Conservation (phyloP, 2,329 filamentous ascomycete genomes). For the Aspergillus costaricaensis region DNA sequence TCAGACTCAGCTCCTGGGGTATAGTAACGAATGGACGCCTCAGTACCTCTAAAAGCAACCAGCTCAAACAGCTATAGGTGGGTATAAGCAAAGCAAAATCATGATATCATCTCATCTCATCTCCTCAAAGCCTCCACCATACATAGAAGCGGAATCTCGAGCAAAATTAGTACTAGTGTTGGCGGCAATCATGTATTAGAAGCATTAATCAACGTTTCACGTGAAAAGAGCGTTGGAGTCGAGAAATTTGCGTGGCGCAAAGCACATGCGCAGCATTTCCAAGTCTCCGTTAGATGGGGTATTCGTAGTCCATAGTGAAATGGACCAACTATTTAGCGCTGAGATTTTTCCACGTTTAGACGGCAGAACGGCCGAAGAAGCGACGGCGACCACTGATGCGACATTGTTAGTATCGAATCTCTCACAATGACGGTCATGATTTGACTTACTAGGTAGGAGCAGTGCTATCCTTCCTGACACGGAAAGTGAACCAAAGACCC, state of each 20-base stretch:
- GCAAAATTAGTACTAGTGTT: background rate
- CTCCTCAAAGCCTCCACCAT: background rate
- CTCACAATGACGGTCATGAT: background rate
- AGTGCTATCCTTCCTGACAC: slow-evolving; percentile 20
- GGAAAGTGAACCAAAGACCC: slow-evolving; percentile 43
- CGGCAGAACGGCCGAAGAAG: slow-evolving; percentile 14
- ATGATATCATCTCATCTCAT: background rate
- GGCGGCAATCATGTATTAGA: background rate
- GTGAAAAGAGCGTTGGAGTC: background rate
- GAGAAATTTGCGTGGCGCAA: background rate
- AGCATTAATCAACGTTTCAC: background rate
- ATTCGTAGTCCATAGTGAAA: background rate
- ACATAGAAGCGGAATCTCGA: background rate
- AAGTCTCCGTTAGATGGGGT: background rate
- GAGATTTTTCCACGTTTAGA: background rate
- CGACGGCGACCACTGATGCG: slow-evolving; percentile 12
- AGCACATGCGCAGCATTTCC: background rate
- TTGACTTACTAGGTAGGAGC: slow-evolving; percentile 27
- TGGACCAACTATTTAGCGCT: background rate
- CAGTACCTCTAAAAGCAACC: background rate
- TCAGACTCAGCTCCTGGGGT: background rate
- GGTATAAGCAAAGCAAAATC: background rate
- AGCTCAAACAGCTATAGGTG: background rate
- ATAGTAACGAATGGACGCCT: background rate
- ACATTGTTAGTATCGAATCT: background rate